Conservation (phyloP, 2,329 filamentous ascomycete species). For the Diaporthe ilicicola region DNA sequence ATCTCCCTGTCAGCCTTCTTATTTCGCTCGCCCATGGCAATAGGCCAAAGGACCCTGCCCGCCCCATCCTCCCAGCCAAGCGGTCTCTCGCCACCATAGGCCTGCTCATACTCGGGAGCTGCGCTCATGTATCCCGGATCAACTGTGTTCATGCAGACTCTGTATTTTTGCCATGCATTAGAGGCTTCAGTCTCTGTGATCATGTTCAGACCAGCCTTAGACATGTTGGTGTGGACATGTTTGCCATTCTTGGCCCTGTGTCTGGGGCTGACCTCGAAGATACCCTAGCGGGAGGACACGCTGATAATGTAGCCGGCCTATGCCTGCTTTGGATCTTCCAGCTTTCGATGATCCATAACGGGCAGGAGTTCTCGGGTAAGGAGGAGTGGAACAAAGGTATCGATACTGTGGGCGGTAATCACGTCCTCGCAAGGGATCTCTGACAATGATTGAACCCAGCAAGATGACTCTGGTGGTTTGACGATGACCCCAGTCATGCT, state of each 20-base stretch:
- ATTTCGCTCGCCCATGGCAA: conserved; percentile 31
- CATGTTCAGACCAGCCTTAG: conserved; percentile 51
- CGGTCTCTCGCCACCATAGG: conserved; percentile 40
- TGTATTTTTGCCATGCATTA: conserved; percentile 40
- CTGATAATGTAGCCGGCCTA: background rate
- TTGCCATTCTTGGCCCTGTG: conserved; percentile 41
- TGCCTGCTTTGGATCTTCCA: too few relatives aligned
- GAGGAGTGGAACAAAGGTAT: conserved; percentile 49
- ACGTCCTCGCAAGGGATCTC: conserved; percentile 50
- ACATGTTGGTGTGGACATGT: conserved; percentile 51
- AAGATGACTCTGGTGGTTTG: conserved; percentile 37
- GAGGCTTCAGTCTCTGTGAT: conserved; percentile 49
- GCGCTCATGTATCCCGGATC: conserved; percentile 50
- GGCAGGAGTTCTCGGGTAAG: conserved; percentile 47
- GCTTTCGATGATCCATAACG: conserved; percentile 37
- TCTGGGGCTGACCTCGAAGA: conserved; percentile 40
- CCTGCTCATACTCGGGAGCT: conserved; percentile 42
- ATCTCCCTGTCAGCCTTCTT: background rate
- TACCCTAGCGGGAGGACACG: conserved; percentile 47
- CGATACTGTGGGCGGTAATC: conserved; percentile 47
- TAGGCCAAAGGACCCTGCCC: conserved; percentile 46
- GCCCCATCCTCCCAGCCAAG: conserved; percentile 49
- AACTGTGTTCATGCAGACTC: conserved; percentile 48
- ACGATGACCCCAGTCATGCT: background rate
- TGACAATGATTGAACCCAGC: conserved; percentile 45